These are phyloP conservation scores for Potentilla sterilis DNA, from an alignment of 306 rosid genomes.

Conservation along the genomic window DNA sequence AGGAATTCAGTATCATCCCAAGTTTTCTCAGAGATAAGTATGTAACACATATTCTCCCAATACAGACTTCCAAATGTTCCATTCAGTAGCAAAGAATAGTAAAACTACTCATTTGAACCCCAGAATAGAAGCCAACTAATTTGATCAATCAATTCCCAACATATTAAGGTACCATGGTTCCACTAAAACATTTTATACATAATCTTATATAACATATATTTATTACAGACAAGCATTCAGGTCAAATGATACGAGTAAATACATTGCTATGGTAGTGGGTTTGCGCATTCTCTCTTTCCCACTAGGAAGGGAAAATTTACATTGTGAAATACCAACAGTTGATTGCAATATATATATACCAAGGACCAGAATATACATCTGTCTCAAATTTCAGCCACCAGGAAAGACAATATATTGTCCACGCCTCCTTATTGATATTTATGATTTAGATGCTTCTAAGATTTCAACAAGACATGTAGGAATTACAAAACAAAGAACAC, in stretches of 20 bases:
- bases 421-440: neutral
- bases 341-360: neutral
- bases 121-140: neutral
- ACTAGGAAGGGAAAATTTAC: neutral
- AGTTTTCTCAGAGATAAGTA: conserved; percentile 9
- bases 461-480: neutral
- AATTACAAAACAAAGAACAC: neutral
- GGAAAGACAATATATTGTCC: neutral
- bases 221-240: neutral
- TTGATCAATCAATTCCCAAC: neutral
- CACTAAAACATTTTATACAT: neutral
- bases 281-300: neutral
- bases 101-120: neutral
- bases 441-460: neutral
- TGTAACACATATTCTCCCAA: neutral
- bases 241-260: neutral
- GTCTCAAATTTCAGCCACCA: neutral
- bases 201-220: neutral
- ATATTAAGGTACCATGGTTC: neutral
- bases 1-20: conserved; percentile 5
- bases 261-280: neutral
- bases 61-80: conserved; percentile 11
- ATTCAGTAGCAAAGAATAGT: neutral
- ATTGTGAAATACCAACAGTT: neutral
- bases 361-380: neutral